phyloP scores from a whole-genome alignment of 371 early-diverging fungal species.

The Apophysomyces trapeziformis region DNA sequence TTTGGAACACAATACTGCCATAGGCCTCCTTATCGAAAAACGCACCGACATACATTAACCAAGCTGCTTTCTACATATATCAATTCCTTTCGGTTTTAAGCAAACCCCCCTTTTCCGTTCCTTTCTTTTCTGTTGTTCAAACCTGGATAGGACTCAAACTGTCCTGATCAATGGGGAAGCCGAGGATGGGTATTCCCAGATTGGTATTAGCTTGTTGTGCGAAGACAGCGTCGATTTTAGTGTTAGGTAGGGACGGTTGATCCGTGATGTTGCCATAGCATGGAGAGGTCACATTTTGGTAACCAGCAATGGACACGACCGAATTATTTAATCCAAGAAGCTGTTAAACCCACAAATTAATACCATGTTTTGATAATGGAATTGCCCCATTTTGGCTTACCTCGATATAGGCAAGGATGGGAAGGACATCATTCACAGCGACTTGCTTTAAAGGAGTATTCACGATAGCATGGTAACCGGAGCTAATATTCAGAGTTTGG shows the following conservation, averaged over 20 bases:
- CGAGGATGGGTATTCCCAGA: slow-evolving; percentile 13
- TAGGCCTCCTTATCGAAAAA: slow-evolving; percentile 26
- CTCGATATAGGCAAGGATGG: slow-evolving; percentile 25
- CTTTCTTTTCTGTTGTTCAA: background rate
- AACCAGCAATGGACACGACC: background rate
- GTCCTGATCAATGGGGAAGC: slow-evolving; percentile 20
- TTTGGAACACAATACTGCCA: slow-evolving; percentile 14
- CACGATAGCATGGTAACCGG: slow-evolving; percentile 29
- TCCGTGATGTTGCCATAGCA: slow-evolving; percentile 2
- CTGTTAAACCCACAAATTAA: background rate
- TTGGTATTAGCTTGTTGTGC: slow-evolving; percentile 14
- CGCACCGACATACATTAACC: slow-evolving; percentile 26
- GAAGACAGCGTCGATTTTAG: slow-evolving; percentile 9
- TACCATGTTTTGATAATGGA: no score
- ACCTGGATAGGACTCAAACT: slow-evolving; percentile 13
- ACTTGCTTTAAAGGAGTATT: slow-evolving; percentile 24
- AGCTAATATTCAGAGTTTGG: slow-evolving; percentile 13
- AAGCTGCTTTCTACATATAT: slow-evolving; percentile 22
- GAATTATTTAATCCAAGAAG: slow-evolving; percentile 15
- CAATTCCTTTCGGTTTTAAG: background rate
- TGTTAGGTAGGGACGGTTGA: background rate
- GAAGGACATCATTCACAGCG: slow-evolving; percentile 17
- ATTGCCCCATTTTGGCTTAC: slow-evolving; percentile 1
- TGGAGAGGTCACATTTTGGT: slow-evolving; percentile 10
- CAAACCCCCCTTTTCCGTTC: background rate